These are phyloP conservation scores for Spergularia bocconei DNA, from an alignment of 148 eudicot species.

Conservation along the genomic window DNA sequence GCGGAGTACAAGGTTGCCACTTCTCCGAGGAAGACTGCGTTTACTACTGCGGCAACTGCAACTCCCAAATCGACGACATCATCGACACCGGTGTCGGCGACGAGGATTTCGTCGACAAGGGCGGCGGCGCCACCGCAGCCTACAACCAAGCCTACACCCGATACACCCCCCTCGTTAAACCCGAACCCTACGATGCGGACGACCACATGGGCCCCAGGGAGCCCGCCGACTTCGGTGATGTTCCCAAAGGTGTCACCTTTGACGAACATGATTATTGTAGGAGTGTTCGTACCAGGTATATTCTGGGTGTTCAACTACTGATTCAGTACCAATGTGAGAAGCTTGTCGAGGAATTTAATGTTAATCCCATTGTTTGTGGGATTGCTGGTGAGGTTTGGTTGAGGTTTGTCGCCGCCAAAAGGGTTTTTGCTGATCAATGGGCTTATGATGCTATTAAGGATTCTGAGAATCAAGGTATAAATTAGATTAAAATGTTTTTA, in stretches of 20 bases:
- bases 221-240: slow-evolving; percentile 58
- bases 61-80: slow-evolving; percentile 43
- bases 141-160: slow-evolving; percentile 38
- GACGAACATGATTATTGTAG: slow-evolving; percentile 40
- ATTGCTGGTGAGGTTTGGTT: slow-evolving; percentile 64
- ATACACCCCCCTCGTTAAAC: neutral
- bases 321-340: slow-evolving; percentile 59
- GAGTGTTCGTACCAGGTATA: slow-evolving; percentile 56
- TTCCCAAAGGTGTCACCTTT: neutral
- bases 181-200: slow-evolving; percentile 3
- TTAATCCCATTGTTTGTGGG: slow-evolving; percentile 53
- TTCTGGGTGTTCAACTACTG: slow-evolving; percentile 66
- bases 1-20: slow-evolving; percentile 41
- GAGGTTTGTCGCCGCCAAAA: slow-evolving; percentile 42
- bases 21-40: slow-evolving; percentile 51
- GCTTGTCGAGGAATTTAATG: slow-evolving; percentile 56
- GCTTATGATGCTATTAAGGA: slow-evolving; percentile 50
- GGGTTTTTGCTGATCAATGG: slow-evolving; percentile 59
- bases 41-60: slow-evolving; percentile 61
- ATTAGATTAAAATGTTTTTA: no score
- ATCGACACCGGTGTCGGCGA: slow-evolving; percentile 53
- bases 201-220: slow-evolving; percentile 42
- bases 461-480: slow-evolving; percentile 37
- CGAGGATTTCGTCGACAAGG: slow-evolving; percentile 41
- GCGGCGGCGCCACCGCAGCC: slow-evolving; percentile 19